phyloP scores from a whole-genome alignment of 805 yeast species.

The Schizosaccharomyces octosporus region DNA sequence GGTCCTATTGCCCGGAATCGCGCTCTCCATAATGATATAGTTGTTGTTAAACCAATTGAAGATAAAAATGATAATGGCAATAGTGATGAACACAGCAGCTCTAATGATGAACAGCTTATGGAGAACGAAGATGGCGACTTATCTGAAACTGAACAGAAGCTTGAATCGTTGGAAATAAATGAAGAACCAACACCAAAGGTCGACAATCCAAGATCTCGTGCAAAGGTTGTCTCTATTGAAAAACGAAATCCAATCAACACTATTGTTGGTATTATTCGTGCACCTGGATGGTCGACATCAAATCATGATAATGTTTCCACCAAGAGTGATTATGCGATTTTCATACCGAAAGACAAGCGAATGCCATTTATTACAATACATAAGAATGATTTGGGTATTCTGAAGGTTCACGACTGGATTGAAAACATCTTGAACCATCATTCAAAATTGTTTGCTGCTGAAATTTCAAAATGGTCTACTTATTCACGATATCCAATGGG shows the following conservation, averaged over 20 bases:
- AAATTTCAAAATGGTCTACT: neutral
- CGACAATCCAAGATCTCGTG: slow-evolving; percentile 54
- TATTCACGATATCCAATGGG: neutral
- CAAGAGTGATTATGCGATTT: slow-evolving; percentile 28
- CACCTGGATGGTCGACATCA: slow-evolving; percentile 32
- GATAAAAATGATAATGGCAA: slow-evolving; percentile 12
- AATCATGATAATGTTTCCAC: slow-evolving; percentile 21
- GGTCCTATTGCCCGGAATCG: slow-evolving; percentile 25
- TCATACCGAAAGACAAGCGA: slow-evolving; percentile 65
- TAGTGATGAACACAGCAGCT: neutral
- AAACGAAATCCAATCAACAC: slow-evolving; percentile 87
- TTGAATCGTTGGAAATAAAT: neutral
- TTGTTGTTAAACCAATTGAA: slow-evolving; percentile 73
- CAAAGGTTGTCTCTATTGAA: slow-evolving; percentile 63
- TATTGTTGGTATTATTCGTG: slow-evolving; percentile 75
- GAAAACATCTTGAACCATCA: neutral
- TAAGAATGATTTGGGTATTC: neutral
- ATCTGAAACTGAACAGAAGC: neutral
- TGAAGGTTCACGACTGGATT: neutral
- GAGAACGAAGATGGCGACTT: neutral
- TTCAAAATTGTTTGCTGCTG: neutral
- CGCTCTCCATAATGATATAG: slow-evolving; percentile 77
- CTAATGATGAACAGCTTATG: neutral
- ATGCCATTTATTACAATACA: slow-evolving; percentile 25
- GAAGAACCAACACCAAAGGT: neutral